phyloP scores from a whole-genome alignment of 2,329 filamentous ascomycete species.

The Phaeosphaeria sp. region DNA sequence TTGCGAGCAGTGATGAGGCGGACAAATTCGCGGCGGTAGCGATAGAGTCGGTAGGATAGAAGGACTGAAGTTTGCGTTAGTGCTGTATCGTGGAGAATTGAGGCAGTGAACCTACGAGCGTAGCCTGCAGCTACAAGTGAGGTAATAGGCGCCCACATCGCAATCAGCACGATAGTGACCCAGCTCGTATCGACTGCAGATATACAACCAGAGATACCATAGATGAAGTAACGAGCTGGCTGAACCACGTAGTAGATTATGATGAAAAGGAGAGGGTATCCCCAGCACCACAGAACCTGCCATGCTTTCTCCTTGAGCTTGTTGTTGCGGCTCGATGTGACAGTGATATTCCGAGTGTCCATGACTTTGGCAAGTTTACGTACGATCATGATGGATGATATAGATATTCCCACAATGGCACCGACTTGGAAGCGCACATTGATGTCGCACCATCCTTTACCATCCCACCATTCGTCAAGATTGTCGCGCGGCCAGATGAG shows the following conservation, averaged over 20 bases:
- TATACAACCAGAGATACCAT: constrained; percentile 65
- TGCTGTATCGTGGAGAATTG: constrained; percentile 10
- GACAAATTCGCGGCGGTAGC: constrained; percentile 65
- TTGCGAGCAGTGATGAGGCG: constrained; percentile 61
- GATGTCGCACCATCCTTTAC: constrained; percentile 68
- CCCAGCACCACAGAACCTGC: constrained; percentile 63
- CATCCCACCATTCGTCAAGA: constrained; percentile 62
- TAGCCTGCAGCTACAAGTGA: constrained; percentile 62
- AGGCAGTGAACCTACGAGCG: constrained; percentile 56
- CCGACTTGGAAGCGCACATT: constrained; percentile 65
- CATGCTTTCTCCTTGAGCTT: constrained; percentile 55
- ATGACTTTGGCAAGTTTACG: constrained; percentile 66
- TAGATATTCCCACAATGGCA: constrained; percentile 59
- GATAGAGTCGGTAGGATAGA: constrained; percentile 65
- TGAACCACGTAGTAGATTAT: constrained; percentile 66
- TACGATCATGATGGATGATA: constrained; percentile 64
- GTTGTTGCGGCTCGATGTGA: constrained; percentile 58
- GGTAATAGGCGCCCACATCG: constrained; percentile 64
- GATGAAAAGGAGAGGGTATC: constrained; percentile 62
- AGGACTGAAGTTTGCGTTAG: constrained; percentile 53
- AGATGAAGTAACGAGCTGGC: constrained; percentile 63
- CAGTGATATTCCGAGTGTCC: constrained; percentile 61
- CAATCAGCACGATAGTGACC: constrained; percentile 61
- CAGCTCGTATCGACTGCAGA: constrained; percentile 63
- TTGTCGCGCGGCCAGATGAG: constrained; percentile 70